Evolutionary conservation across 257 asterid species (phyloP).

Genomic region (Striga asiatica): DNA sequence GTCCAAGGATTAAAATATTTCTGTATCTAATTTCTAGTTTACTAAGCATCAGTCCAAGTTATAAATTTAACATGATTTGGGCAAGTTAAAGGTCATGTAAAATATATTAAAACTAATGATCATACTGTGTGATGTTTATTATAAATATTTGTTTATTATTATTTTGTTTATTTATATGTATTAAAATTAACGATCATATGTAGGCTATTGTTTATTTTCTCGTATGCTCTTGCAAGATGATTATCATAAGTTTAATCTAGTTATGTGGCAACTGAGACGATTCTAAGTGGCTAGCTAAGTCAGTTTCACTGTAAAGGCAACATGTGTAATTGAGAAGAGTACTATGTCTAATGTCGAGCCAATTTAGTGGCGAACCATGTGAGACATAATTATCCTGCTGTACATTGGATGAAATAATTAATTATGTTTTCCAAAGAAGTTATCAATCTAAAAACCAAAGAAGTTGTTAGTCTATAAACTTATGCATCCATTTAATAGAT

Average conservation of each 20-base stretch:
- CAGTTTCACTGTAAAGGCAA: background rate
- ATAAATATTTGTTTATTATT: background rate
- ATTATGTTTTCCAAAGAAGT: no score
- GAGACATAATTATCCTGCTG: background rate
- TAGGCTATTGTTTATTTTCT: no score
- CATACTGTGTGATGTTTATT: background rate
- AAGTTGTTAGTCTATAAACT: background rate
- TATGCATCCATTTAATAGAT: constrained; percentile 1
- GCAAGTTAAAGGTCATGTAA: background rate
- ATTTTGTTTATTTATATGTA: no score
- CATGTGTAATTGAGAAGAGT: background rate
- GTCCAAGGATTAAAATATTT: background rate
- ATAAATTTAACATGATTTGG: background rate
- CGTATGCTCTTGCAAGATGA: no score
- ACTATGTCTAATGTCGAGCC: background rate
- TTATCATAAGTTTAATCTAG: background rate
- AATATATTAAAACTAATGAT: background rate
- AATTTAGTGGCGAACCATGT: background rate
- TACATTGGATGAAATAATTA: background rate
- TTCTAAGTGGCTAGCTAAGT: background rate
- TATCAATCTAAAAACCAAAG: background rate
- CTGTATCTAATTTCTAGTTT: background rate
- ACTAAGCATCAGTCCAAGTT: background rate
- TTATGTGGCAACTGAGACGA: background rate
- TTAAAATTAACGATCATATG: no score